Base-by-base conservation (phyloP, 2,329 filamentous ascomycete species). In the Sarocladium kiliense region DNA sequence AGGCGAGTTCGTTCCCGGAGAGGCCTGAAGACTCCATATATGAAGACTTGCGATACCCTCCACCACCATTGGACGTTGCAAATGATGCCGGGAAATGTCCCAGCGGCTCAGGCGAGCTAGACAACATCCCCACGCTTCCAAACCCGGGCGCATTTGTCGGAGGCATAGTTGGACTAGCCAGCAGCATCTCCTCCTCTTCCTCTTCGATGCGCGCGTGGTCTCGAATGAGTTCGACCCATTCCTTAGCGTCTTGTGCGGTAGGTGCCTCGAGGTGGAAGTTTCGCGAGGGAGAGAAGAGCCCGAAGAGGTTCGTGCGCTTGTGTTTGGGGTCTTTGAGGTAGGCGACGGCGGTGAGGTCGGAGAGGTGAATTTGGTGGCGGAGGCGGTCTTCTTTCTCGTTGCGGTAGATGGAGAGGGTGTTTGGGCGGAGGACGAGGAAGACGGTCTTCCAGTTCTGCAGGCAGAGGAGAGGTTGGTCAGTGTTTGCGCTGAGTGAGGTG, bases 361-460 rank as follows among this genome's bases (percentile, higher is more conserved):
- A 88, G 37, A 97, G 81, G 65, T 86, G 86, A 65, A 99, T 85
- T 67, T 96, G 92, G 65, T 95, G 87, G 54, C 90, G 88, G 42
- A 99, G 81, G 69, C 92, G 92, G 63, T 88, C 89, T 73, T 97
- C 92, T 63, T 92, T 89, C 63, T 89, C 84, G 67, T 93, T 88
- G 71, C 93, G 95, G 80, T 99, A 99, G 58, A 97, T 86, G 53
- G 89, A 97, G 32, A 99, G 81, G 19, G 89, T 82, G 63, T 94
- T 95, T 1, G 93, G 92, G 59, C 94, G 87, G 45, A 99, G 81
- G 39, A 99, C 94, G 41, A 97, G 78, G 72, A 89, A 94, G 58
- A 92, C 85, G 5, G 87, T 78, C 74, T 96, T 96, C 94, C 94
- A 99, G 59, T 88, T 86, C 85, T 96, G 56, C 9, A 51, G 25